Percentiles rank a stretch among this genome's conserved stretches.
These are phyloP conservation scores for Penicillium sp. DNA, from an alignment of 2,329 filamentous ascomycete genomes.

Conservation along the genomic window DNA sequence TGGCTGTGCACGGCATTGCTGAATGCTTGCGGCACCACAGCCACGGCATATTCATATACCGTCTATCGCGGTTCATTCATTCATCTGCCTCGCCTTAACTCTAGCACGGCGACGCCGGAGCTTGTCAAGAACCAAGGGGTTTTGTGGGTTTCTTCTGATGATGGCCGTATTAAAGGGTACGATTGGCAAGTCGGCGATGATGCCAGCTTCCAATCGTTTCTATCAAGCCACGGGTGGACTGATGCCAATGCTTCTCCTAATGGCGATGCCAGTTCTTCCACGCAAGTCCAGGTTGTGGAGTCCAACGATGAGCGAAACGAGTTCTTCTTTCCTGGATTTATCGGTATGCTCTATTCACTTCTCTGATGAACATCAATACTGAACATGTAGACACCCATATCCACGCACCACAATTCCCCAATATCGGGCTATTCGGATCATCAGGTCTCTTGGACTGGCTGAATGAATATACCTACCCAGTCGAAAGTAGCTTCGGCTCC, in stretches of 20 bases:
- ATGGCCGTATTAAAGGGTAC: slow-evolving; percentile 11
- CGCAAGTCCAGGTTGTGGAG: neutral
- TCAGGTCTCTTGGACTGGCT: slow-evolving; percentile 93
- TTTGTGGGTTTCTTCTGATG: slow-evolving; percentile 9
- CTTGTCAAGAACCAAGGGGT: slow-evolving; percentile 11
- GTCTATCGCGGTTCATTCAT: slow-evolving; percentile 17
- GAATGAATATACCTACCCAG: slow-evolving; percentile 89
- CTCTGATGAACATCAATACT: neutral
- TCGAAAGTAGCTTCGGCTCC: slow-evolving; percentile 72
- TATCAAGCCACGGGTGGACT: slow-evolving; percentile 14
- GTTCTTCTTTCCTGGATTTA: slow-evolving; percentile 52
- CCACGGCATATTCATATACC: slow-evolving; percentile 7
- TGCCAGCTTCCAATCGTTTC: slow-evolving; percentile 13
- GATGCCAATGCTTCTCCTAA: neutral
- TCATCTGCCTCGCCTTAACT: slow-evolving; percentile 9
- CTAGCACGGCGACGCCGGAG: slow-evolving; percentile 3
- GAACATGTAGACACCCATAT: slow-evolving; percentile 72
- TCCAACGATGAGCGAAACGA: slow-evolving; percentile 42
- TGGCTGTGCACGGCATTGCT: slow-evolving; percentile 5
- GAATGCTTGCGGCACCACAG: slow-evolving; percentile 5
- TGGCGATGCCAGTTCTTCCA: neutral
- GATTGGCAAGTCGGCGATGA: slow-evolving; percentile 14
- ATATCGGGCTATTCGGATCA: slow-evolving; percentile 90
- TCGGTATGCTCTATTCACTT: slow-evolving; percentile 16
- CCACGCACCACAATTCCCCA: slow-evolving; percentile 93